Evolutionary conservation across 495 filamentous ascomycete genomes (phyloP).

Genomic region (Filosporella fistucella): DNA sequence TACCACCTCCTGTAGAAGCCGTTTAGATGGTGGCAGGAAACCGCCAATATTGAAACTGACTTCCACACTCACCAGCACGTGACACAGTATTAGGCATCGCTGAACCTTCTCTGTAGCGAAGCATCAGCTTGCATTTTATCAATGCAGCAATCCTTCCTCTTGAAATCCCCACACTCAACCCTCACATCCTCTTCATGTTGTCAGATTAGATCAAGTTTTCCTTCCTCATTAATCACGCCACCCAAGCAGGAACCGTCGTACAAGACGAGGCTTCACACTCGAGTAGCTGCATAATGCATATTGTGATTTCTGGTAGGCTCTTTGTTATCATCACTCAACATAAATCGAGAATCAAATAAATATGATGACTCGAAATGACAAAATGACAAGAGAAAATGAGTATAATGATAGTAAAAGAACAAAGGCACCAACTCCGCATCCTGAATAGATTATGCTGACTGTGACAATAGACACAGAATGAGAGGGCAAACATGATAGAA

Average conservation of each 20-base stretch:
- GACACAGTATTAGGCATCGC: no score
- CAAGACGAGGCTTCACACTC: constrained; percentile 21
- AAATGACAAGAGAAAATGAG: not conserved
- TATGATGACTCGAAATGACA: not conserved
- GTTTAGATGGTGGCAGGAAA: no score
- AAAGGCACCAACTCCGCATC: not conserved
- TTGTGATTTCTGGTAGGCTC: constrained; percentile 21
- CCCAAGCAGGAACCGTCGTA: constrained; percentile 18
- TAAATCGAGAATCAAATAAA: not conserved
- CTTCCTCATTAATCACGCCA: constrained; percentile 20
- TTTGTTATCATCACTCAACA: constrained; percentile 24
- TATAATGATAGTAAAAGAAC: not conserved
- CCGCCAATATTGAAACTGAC: no score
- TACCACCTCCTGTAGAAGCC: no score
- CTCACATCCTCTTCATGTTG: constrained; percentile 1
- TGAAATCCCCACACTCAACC: no score
- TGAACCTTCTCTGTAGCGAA: no score
- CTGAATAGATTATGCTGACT: not conserved
- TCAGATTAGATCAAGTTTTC: constrained; percentile 29
- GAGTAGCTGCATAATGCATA: constrained; percentile 7
- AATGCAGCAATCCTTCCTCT: no score
- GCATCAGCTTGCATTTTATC: no score
- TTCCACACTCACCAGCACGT: no score
- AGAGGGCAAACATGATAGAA: not conserved
- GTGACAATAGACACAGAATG: not conserved